Conservation (phyloP, 1,284 basidiomycete species). For the Trametes hirsuta region DNA sequence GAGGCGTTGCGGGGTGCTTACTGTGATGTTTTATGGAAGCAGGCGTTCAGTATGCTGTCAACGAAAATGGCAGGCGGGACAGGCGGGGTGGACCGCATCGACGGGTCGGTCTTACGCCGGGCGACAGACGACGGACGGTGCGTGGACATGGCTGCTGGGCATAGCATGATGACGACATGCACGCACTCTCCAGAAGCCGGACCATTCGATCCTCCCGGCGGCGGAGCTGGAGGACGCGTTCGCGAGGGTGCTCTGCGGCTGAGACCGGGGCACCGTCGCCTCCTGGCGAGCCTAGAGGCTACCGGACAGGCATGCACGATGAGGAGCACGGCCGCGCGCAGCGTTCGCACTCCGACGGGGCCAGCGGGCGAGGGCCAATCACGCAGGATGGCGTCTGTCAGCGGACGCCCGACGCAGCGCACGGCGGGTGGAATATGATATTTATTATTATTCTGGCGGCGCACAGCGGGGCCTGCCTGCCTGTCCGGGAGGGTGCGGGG, state of each 20-base stretch:
- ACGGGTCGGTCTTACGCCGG: not conserved
- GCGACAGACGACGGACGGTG: not conserved
- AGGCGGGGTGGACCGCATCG: not conserved
- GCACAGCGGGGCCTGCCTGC: not conserved
- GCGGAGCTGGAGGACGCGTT: not conserved
- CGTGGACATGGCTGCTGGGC: not conserved
- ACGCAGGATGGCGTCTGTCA: slow-evolving; percentile 8
- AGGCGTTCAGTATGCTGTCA: not conserved
- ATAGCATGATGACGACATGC: slow-evolving; percentile 1
- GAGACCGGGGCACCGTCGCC: slow-evolving; percentile 10
- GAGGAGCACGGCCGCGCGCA: not conserved
- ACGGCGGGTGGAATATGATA: slow-evolving; percentile 3
- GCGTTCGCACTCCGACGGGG: slow-evolving; percentile 7
- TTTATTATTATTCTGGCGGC: not conserved
- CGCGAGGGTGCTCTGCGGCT: not conserved
- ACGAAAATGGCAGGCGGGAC: not conserved
- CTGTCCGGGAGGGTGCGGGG: not conserved
- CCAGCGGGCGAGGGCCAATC: slow-evolving; percentile 3
- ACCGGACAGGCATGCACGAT: not conserved
- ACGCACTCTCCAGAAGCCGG: slow-evolving; percentile 2
- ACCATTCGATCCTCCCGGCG: slow-evolving; percentile 6
- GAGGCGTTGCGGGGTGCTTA: too few relatives aligned
- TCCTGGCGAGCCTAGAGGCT: not conserved
- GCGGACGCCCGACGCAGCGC: slow-evolving; percentile 5
- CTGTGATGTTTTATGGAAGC: not conserved